These are phyloP conservation scores for Salix brachista DNA, from an alignment of 345 rosid genomes.

Conservation along the genomic window DNA sequence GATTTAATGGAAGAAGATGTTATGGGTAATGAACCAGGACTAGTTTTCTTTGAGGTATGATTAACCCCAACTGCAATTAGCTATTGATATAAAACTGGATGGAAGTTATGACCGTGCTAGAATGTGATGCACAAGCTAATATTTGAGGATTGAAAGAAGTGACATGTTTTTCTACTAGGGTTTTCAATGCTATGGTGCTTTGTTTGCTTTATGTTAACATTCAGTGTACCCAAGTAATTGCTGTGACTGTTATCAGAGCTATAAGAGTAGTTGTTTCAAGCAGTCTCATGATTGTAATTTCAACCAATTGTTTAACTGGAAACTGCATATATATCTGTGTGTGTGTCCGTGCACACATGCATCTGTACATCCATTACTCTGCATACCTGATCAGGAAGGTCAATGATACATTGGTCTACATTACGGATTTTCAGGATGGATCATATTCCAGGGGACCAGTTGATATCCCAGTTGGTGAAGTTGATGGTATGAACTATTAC, in stretches of 20 bases:
- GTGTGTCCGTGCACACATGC: no score
- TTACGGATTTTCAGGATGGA: conserved; percentile 58
- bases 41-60: conserved; percentile 82
- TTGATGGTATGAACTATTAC: conserved; percentile 56
- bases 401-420: background rate
- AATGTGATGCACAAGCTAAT: background rate
- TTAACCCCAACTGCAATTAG: background rate
- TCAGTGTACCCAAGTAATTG: background rate
- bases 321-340: background rate
- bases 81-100: background rate
- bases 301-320: background rate
- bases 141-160: background rate
- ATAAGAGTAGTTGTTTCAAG: background rate
- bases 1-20: conserved; percentile 89
- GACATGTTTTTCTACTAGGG: background rate
- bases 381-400: background rate
- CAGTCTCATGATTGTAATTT: background rate
- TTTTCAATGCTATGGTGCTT: background rate
- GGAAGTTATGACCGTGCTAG: background rate
- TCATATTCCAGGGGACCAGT: conserved; percentile 90
- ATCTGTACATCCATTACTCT: no score
- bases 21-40: conserved; percentile 74
- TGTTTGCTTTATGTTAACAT: background rate
- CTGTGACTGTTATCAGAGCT: background rate
- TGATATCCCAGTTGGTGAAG: conserved; percentile 60